Base-by-base conservation (phyloP, 257 asterid genomes). In the Plantago ovata region DNA sequence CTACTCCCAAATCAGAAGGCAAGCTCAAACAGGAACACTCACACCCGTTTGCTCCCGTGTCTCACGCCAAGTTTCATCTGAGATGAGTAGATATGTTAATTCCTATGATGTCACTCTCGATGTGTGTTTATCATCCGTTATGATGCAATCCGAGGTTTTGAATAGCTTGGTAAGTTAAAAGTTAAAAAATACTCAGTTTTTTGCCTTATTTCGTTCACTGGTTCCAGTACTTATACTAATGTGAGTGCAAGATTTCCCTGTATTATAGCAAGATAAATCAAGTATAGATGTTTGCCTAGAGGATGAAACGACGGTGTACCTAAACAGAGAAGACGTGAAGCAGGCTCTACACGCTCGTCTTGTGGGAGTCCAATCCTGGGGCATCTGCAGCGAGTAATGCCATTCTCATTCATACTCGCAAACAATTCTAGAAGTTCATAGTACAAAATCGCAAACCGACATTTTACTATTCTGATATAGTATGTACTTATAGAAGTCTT, bases 321-420 rank as follows among this genome's bases (percentile, higher is more conserved):
- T 89, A 24, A 87, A 81, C 50, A 79, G 88, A 39, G 72, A 78
- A 19, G 88, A 89, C 18, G 97, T 89, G 70, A 91, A 84, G 66
- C 68, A 70, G 53, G 97, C 97, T 50, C 79, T 89, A 47, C 97
- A 86, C 57, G 90, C 95, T 47, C 77, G 86, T 3, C 91, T 88
- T 6, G 58, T 68, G 41, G 77, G 89, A 59, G 95, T 83, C 8
- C 64, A 65, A 6, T 13, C 38, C n/a, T 89, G 97, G 97, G 23
- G 63, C 44, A 61, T 81, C 63, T 89, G 97, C 79, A 86, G 90
- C 83, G 66, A 68, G 96, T 89, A 78, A 64, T 36, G 48, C 13
- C 38, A 38, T 21, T 3, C 38, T 20, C 23, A 20, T 51, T 23
- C 33, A 13, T 24, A 32, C 33, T 21, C 7, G 54, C 18, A 28